Base-by-base conservation (phyloP, 2,329 filamentous ascomycete species). In the Endoconidiophora polonica region DNA sequence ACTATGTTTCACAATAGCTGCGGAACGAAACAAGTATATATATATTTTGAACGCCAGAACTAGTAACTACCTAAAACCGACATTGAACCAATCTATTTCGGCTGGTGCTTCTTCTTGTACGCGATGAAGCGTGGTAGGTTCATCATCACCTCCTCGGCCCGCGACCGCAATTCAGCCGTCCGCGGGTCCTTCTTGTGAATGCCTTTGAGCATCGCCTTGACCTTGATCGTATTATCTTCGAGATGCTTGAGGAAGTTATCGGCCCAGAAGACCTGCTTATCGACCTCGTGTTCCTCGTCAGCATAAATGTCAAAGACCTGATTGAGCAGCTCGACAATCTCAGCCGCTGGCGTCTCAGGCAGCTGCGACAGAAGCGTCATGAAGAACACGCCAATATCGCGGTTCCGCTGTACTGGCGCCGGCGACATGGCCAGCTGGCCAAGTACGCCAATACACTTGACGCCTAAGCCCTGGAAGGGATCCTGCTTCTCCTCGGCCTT, bases 251-350 rank as follows among this genome's bases (percentile, higher is more conserved):
- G 60, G 58, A 83, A 77, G 55, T 67, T 68, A 54, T 77, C 69
- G 56, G 70, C 69, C 73, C 78, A 81, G 61, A 82, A 83, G 2
- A 83, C 77, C 23, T 72, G 68, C 52, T 65, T 66, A 59, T 83
- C 79, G 58, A 72, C 79, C 9, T 68, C 64, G 49, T 66, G 68
- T 10, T 66, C 68, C 60, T 78, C 76, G 58, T 83, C 75, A 23
- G 70, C 73, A 61, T 83, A 83, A 5, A 83, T 69, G 56, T 83
- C 79, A 56, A 81, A 80, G 16, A 83, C 55, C 60, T 81, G 76
- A 62, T 82, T 76, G 41, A 83, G 63, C 14, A 76, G 74, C 63
- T 83, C 79, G 29, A 83, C 69, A 4, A 68, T 68, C 43, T 81
- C 75, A 2, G 76, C 77, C 1, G 69, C 62, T 1, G 74, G 67